Percentiles rank a stretch among this genome's conserved stretches.
phyloP scores from a whole-genome alignment of 306 rosid genomes.

The Canavalia ensiformis region DNA sequence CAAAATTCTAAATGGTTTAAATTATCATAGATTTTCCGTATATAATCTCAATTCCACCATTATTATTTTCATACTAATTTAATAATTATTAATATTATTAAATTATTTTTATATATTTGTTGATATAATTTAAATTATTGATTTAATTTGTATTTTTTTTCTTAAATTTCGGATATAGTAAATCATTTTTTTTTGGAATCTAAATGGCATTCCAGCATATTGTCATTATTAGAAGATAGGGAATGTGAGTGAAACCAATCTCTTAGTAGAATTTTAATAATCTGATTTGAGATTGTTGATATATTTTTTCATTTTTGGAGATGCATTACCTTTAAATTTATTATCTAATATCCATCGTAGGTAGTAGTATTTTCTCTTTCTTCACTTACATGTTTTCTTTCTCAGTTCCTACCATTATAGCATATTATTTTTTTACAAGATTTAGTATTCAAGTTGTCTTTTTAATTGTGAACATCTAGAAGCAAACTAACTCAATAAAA shows the following conservation, averaged over 20 bases:
- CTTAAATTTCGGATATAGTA: too few relatives aligned
- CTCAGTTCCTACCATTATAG: slow-evolving; percentile 81
- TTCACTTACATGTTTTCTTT: slow-evolving; percentile 40
- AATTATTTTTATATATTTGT: too few relatives aligned
- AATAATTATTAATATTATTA: too few relatives aligned
- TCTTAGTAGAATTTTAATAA: slow-evolving; percentile 35
- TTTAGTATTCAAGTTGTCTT: slow-evolving; percentile 88
- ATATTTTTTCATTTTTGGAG: slow-evolving; percentile 38
- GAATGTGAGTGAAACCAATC: slow-evolving; percentile 74
- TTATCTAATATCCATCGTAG: background rate
- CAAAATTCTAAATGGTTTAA: too few relatives aligned
- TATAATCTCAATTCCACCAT: too few relatives aligned
- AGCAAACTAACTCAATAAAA: slow-evolving; percentile 78
- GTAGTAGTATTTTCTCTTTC: slow-evolving; percentile 39
- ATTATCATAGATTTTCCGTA: too few relatives aligned
- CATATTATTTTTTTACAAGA: slow-evolving; percentile 75
- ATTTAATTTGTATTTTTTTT: too few relatives aligned
- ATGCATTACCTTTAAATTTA: slow-evolving; percentile 26
- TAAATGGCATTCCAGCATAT: slow-evolving; percentile 98
- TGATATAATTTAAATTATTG: too few relatives aligned
- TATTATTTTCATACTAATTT: too few relatives aligned
- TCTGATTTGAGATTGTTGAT: slow-evolving; percentile 30
- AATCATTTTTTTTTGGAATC: slow-evolving; percentile 65
- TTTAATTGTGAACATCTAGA: slow-evolving; percentile 85
- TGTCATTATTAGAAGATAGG: slow-evolving; percentile 82